These are phyloP conservation scores for Pythium sukuiense DNA, from an alignment of 352 stramenopile species.

Conservation along the genomic window DNA sequence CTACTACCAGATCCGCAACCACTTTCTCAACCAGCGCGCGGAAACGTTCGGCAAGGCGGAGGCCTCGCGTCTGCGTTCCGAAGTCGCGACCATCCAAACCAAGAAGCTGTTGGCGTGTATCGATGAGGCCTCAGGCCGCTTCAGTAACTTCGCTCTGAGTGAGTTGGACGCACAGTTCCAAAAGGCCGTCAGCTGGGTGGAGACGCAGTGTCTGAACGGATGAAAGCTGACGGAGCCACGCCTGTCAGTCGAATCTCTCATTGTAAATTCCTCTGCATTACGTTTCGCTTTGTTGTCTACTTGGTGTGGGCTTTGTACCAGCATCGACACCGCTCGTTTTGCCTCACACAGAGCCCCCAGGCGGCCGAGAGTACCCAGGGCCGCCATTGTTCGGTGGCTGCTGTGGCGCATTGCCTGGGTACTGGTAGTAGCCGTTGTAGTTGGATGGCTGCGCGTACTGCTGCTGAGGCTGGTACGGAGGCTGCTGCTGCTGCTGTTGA, in stretches of 20 bases:
- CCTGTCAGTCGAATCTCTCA: neutral
- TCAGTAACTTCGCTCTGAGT: slow-evolving; percentile 17
- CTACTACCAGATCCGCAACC: slow-evolving; percentile 51
- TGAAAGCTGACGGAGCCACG: neutral
- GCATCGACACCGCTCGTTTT: neutral
- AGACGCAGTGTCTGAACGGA: slow-evolving; percentile 22
- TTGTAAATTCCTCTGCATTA: neutral
- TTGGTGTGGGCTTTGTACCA: neutral
- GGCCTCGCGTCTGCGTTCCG: slow-evolving; percentile 26
- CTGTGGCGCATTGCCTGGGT: slow-evolving; percentile 30
- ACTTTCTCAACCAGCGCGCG: slow-evolving; percentile 24
- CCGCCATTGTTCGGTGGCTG: neutral
- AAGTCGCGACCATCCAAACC: slow-evolving; percentile 12
- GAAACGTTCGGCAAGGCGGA: slow-evolving; percentile 28
- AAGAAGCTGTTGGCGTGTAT: slow-evolving; percentile 39
- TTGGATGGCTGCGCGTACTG: slow-evolving; percentile 1
- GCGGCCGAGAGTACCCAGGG: neutral
- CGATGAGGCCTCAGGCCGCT: slow-evolving; percentile 30
- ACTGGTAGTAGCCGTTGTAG: slow-evolving; percentile 44
- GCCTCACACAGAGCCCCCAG: slow-evolving; percentile 15
- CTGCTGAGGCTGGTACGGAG: slow-evolving; percentile 1
- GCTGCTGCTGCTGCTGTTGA: slow-evolving; percentile 28
- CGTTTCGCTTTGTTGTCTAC: neutral
- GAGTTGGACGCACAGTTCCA: slow-evolving; percentile 27
- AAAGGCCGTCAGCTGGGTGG: slow-evolving; percentile 32